Percentiles rank a stretch among this genome's conserved stretches.
Evolutionary conservation across 192 early-diverging fungal genomes (phyloP).

Genomic region (Linnemannia zychae): DNA sequence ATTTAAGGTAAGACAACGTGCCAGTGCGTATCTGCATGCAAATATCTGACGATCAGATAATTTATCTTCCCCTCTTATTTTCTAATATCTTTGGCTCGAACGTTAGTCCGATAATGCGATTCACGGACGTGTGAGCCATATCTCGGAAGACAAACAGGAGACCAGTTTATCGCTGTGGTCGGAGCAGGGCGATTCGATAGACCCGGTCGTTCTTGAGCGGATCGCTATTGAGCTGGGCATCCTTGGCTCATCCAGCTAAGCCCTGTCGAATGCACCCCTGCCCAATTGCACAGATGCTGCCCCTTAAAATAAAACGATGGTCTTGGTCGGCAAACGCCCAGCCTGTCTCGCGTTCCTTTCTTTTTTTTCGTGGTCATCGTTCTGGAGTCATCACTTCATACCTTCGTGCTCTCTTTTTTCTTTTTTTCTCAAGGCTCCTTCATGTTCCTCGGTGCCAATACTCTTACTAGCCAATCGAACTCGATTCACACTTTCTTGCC

Average conservation of each 20-base stretch:
- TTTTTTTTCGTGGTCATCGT: not conserved
- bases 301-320: conserved; percentile 4
- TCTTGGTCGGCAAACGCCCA: not conserved
- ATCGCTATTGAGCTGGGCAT: conserved; percentile 19
- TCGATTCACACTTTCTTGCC: not conserved
- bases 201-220: conserved; percentile 2
- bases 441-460: conserved; percentile 1
- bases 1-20: not conserved
- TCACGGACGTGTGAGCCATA: conserved; percentile 5
- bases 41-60: not conserved
- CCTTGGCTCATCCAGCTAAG: not conserved
- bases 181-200: not conserved
- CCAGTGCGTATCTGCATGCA: too few relatives aligned
- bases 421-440: conserved; percentile 8
- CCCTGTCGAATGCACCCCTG: not conserved
- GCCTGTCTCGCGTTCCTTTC: not conserved
- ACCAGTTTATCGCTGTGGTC: conserved; percentile 9
- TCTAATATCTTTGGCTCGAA: not conserved
- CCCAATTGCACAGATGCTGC: not conserved
- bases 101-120: not conserved
- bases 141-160: conserved; percentile 9
- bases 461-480: not conserved
- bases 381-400: not conserved
- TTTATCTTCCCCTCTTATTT: not conserved
- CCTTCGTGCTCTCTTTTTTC: not conserved